phyloP scores from a whole-genome alignment of 352 stramenopile species.

The Phytophthora tubulina region DNA sequence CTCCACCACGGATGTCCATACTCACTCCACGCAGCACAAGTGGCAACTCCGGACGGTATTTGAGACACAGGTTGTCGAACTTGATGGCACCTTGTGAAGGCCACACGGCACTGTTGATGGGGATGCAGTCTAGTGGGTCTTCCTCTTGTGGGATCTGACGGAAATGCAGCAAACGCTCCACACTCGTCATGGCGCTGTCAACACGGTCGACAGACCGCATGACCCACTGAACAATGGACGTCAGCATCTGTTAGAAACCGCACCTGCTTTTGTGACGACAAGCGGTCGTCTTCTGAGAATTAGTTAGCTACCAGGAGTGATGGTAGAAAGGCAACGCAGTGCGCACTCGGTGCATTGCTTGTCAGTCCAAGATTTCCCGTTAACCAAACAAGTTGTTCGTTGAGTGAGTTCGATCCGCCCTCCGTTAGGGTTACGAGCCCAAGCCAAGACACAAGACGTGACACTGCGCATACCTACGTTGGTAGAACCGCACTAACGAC shows the following conservation, averaged over 20 bases:
- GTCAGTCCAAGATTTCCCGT: too few species aligned
- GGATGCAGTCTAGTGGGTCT: neutral
- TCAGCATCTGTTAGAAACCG: slow-evolving; percentile 42
- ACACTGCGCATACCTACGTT: slow-evolving; percentile 6
- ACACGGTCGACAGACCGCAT: slow-evolving; percentile 46
- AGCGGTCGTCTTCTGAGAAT: too few species aligned
- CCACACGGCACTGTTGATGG: slow-evolving; percentile 27
- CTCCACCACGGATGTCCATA: slow-evolving; percentile 37
- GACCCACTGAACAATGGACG: slow-evolving; percentile 53
- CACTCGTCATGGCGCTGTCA: slow-evolving; percentile 53
- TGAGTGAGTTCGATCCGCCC: neutral
- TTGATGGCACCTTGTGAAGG: slow-evolving; percentile 36
- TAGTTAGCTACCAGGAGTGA: too few species aligned
- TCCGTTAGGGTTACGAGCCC: neutral
- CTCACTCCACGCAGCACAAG: slow-evolving; percentile 49
- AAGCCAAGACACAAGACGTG: too few species aligned
- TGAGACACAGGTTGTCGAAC: slow-evolving; percentile 35
- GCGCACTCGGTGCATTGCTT: too few species aligned
- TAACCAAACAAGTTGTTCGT: slow-evolving; percentile 2
- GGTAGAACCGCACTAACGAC: slow-evolving; percentile 11
- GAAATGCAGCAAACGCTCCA: slow-evolving; percentile 46
- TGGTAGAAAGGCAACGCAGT: too few species aligned
- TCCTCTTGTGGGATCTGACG: slow-evolving; percentile 50
- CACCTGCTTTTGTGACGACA: too few species aligned
- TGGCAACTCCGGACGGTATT: slow-evolving; percentile 36